phyloP scores from a whole-genome alignment of 306 rosid species.

The Corylus americana region DNA sequence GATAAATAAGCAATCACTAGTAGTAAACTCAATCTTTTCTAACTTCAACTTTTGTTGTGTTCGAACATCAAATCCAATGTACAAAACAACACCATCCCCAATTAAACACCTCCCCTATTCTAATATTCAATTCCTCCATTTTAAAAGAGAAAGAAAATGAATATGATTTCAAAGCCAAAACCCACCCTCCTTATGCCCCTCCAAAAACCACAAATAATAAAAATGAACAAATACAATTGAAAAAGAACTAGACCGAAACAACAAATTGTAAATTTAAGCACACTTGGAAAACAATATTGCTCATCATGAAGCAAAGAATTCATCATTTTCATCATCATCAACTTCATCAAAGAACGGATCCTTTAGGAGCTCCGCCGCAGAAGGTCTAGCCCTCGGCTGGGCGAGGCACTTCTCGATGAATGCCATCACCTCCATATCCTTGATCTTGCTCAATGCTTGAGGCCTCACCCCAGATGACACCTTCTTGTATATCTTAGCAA shows the following conservation, averaged over 20 bases:
- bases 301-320: constrained; percentile 21
- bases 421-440: constrained; percentile 51
- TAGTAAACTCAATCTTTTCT: neutral
- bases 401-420: constrained; percentile 87
- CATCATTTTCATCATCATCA: constrained; percentile 38
- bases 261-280: constrained; percentile 7
- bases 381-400: constrained; percentile 68
- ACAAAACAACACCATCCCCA: constrained; percentile 41
- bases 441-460: constrained; percentile 56
- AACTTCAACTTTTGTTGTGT: neutral
- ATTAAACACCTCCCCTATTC: constrained; percentile 16
- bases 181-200: neutral
- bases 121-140: constrained; percentile 32
- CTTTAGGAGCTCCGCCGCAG: constrained; percentile 72
- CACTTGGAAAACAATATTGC: neutral
- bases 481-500: constrained; percentile 79
- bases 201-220: constrained; percentile 16
- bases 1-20: neutral
- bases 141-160: constrained; percentile 3
- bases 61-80: constrained; percentile 16
- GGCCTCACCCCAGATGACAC: constrained; percentile 80
- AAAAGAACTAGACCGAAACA: neutral
- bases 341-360: constrained; percentile 72
- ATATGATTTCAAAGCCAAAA: constrained; percentile 6
- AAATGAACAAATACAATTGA: neutral